Base-by-base conservation (phyloP, 805 yeast species). In the Myxozyma nipponensis region DNA sequence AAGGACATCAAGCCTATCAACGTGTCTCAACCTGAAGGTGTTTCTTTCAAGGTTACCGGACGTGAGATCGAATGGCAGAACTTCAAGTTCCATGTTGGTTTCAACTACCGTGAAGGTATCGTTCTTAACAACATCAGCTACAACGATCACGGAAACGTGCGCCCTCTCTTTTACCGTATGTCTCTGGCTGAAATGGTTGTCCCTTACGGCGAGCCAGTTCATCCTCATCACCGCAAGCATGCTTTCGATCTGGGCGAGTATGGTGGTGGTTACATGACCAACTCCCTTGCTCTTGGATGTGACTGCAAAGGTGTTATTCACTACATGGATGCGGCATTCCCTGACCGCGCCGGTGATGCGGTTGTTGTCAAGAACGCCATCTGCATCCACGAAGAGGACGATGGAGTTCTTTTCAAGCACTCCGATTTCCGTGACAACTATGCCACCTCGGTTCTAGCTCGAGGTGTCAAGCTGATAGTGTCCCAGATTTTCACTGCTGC, bases 401-500 rank as follows among this genome's bases (percentile, higher is more conserved):
- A 84, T 62, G 91, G 93, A 30, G 69, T 85, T 57, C 71, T 85
- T 58, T 84, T 74, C 76, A 85, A 85, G 73, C 93, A 85, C 70
- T 83, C 91, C 50, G 91, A 85, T 70, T 85, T 83, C 73, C 79
- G 93, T 74, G 91, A 85, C 67, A 79, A 76, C 64, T 84, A 83
- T 69, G 81, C 79, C 56, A 85, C 91, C 47, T 78, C 84, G 34
- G 77, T 84, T 59, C 84, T 81, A 54, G 81, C 88, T 45, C 78
- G 95, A 72, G 84, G 88, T 44, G 82, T 84, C 61, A 81, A 77
- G 68, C 76, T 85, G 68, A 76, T 84, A 52, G 72, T 86, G 49
- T 84, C 90, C 22, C 91, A 85, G 70, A 83, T 85, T 65, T 85
- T 85, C 72, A 85, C 95, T 44, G 91, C 91, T 61, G 88, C 90